phyloP scores from a whole-genome alignment of 2,329 filamentous ascomycete species.

The Diaporthe ilicicola region DNA sequence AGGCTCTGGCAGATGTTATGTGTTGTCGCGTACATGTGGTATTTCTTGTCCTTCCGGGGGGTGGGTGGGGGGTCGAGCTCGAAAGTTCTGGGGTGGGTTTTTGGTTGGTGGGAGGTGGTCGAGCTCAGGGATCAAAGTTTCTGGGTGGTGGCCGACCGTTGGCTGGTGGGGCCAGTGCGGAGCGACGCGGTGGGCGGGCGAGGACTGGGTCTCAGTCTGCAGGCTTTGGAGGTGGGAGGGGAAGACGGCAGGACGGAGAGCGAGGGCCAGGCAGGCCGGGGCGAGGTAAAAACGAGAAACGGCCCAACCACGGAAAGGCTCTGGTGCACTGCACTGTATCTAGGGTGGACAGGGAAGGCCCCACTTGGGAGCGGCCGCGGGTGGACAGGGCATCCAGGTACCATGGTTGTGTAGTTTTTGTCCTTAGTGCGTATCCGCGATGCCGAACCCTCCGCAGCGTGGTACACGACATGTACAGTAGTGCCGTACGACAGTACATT shows the following conservation, averaged over 20 bases:
- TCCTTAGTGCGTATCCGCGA: too few species aligned
- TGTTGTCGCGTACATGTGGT: constrained; percentile 21
- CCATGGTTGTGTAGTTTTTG: background rate
- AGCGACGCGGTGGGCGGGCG: background rate
- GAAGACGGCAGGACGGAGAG: too few species aligned
- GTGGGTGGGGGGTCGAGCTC: constrained; percentile 3
- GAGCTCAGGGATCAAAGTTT: constrained; percentile 21
- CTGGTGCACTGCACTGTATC: background rate
- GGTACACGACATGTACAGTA: background rate
- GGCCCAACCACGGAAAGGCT: constrained; percentile 13
- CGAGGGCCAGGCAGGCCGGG: background rate
- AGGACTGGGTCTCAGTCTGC: too few species aligned
- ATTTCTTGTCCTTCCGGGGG: constrained; percentile 1
- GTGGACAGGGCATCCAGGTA: background rate
- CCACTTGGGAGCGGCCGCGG: background rate
- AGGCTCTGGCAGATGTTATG: background rate
- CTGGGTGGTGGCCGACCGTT: background rate
- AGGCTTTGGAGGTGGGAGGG: too few species aligned
- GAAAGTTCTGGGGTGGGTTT: constrained; percentile 9
- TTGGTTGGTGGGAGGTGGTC: background rate
- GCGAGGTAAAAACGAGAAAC: background rate
- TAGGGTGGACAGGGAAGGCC: background rate
- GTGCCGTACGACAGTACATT: background rate
- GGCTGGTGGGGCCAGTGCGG: constrained; percentile 15
- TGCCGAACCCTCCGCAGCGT: too few species aligned